phyloP scores from a whole-genome alignment of 2,329 filamentous ascomycete species.

The Penicillium psychrosexuale region DNA sequence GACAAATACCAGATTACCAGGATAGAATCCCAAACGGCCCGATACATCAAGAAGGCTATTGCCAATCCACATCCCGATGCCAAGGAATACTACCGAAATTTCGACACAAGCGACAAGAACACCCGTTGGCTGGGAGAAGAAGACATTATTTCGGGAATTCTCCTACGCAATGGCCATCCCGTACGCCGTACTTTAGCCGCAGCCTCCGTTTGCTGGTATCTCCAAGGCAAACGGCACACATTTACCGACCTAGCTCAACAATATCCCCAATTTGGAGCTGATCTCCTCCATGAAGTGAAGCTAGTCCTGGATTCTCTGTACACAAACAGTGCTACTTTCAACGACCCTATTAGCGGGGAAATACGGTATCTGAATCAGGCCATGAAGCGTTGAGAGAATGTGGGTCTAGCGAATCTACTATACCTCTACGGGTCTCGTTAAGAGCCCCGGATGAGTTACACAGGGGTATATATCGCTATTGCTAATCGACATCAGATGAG shows the following conservation, averaged over 20 bases:
- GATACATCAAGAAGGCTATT: slow-evolving; percentile 6
- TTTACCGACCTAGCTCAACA: background rate
- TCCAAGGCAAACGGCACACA: background rate
- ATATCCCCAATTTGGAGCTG: slow-evolving; percentile 7
- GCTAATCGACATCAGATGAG: background rate
- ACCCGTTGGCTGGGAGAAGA: background rate
- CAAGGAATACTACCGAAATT: no score
- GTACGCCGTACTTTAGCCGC: slow-evolving; percentile 4
- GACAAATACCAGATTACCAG: slow-evolving; percentile 11
- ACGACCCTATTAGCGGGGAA: slow-evolving; percentile 4
- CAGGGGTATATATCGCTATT: no score
- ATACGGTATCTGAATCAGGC: background rate
- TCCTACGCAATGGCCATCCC: slow-evolving; percentile 1
- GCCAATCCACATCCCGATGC: background rate
- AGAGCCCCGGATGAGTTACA: background rate
- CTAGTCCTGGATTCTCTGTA: background rate
- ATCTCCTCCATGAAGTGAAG: slow-evolving; percentile 6
- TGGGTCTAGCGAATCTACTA: no score
- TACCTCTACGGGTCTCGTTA: background rate
- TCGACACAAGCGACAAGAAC: background rate
- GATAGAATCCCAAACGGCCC: background rate
- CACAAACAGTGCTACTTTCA: background rate
- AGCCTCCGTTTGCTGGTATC: slow-evolving; percentile 2
- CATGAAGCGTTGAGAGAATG: no score
- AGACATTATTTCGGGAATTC: slow-evolving; percentile 7